Conservation (phyloP, 768 basidiomycete genomes). For the Suillus subaureus region DNA sequence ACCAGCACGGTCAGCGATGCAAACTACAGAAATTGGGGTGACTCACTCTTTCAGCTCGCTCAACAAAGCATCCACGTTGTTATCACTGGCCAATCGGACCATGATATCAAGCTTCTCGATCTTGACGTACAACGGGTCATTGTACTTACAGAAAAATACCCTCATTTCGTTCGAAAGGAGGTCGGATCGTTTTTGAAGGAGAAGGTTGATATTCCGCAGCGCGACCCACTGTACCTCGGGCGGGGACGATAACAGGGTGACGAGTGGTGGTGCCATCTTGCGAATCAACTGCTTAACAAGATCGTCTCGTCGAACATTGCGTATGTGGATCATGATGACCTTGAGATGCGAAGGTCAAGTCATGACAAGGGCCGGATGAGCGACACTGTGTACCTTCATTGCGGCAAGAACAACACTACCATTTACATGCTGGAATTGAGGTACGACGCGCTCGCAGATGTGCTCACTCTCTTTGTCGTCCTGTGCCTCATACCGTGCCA, state of each 20-base stretch:
- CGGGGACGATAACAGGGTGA: constrained; percentile 93
- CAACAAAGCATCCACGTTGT: constrained; percentile 91
- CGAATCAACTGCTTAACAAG: constrained; percentile 82
- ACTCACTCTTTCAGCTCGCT: constrained; percentile 95
- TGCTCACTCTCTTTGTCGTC: constrained; percentile 98
- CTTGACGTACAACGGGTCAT: constrained; percentile 98
- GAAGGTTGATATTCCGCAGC: constrained; percentile 92
- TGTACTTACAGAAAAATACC: constrained; percentile 99
- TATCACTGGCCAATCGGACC: constrained; percentile 88
- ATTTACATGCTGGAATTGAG: constrained; percentile 98
- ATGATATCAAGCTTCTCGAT: constrained; percentile 98
- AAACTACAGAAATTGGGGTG: neutral
- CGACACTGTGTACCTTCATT: constrained; percentile 65
- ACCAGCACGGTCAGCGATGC: constrained; percentile 9
- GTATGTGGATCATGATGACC: constrained; percentile 99
- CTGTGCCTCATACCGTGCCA: constrained; percentile 78
- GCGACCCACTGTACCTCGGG: constrained; percentile 99
- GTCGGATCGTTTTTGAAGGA: constrained; percentile 91
- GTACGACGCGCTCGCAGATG: constrained; percentile 97
- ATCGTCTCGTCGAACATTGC: constrained; percentile 77
- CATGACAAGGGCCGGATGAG: neutral
- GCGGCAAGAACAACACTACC: constrained; percentile 96
- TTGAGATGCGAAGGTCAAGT: constrained; percentile 29
- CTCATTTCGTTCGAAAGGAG: constrained; percentile 95
- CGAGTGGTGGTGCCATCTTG: constrained; percentile 97